phyloP scores from a whole-genome alignment of 306 rosid genomes.

The Purshia tridentata region DNA sequence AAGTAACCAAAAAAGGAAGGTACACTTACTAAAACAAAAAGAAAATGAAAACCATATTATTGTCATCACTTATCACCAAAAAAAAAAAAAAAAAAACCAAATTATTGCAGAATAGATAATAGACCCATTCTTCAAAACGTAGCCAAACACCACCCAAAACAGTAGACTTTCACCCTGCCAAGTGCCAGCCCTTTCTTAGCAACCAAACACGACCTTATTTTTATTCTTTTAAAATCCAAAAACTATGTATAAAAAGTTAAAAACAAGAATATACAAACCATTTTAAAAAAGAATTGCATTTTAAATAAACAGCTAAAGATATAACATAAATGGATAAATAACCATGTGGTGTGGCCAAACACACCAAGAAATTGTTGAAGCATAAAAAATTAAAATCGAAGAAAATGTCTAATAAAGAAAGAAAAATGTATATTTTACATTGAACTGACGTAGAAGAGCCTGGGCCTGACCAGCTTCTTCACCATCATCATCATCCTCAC shows the following conservation, averaged over 20 bases:
- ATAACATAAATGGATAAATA: neutral
- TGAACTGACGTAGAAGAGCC: constrained; percentile 41
- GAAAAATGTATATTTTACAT: constrained; percentile 30
- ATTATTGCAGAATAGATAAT: too few species aligned
- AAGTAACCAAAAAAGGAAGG: constrained; percentile 1
- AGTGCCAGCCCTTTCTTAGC: neutral
- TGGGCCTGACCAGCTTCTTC: constrained; percentile 30
- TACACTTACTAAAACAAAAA: neutral
- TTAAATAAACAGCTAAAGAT: neutral
- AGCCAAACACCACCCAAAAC: neutral
- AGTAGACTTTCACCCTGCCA: neutral
- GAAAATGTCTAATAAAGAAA: neutral
- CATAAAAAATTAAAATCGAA: neutral
- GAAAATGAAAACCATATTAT: too few species aligned
- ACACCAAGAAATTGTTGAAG: neutral
- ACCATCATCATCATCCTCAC: constrained; percentile 42
- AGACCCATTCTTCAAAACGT: neutral
- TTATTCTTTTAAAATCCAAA: neutral
- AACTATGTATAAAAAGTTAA: neutral
- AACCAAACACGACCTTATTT: constrained; percentile 11
- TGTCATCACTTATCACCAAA: too few species aligned
- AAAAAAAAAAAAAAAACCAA: too few species aligned
- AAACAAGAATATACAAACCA: neutral
- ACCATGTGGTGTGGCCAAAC: neutral
- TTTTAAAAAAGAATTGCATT: neutral